These are phyloP conservation scores for Aspergillus conjunctus DNA, from an alignment of 495 filamentous ascomycete genomes.

Conservation along the genomic window DNA sequence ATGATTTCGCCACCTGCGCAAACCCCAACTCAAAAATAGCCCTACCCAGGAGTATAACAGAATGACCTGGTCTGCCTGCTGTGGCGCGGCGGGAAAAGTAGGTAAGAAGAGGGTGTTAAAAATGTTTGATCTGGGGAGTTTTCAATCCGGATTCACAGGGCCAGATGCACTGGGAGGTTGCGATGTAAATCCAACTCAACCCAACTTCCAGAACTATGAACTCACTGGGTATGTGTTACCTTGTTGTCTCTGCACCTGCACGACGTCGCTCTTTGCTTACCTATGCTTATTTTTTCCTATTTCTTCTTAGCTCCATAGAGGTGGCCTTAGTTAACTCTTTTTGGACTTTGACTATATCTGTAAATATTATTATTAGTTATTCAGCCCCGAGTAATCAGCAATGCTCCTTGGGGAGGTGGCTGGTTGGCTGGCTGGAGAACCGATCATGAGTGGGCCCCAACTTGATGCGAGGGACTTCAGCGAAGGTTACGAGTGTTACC, in stretches of 20 bases:
- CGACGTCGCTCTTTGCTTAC: neutral
- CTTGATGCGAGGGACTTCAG: constrained; percentile 13
- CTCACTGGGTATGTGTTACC: neutral
- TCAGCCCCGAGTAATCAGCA: neutral
- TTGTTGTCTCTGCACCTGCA: neutral
- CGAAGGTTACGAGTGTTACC: neutral
- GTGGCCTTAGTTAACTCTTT: neutral
- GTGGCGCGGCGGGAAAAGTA: no score
- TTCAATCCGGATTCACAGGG: neutral
- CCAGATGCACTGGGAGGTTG: neutral
- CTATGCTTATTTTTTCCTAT: neutral
- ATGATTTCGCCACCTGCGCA: constrained; percentile 1
- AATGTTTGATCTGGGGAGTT: neutral
- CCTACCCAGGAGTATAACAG: neutral
- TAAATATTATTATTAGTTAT: neutral
- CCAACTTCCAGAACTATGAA: neutral
- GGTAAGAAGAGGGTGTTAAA: neutral
- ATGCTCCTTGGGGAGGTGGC: neutral
- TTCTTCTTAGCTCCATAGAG: neutral
- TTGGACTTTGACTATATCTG: neutral
- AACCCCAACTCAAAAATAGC: constrained; percentile 8
- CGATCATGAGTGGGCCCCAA: constrained; percentile 11
- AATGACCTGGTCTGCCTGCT: neutral
- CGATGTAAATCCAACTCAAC: neutral
- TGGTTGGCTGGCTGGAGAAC: constrained; percentile 16